Evolutionary conservation across 2,329 filamentous ascomycete species (phyloP).

Genomic region (Alternaria tenuissima): DNA sequence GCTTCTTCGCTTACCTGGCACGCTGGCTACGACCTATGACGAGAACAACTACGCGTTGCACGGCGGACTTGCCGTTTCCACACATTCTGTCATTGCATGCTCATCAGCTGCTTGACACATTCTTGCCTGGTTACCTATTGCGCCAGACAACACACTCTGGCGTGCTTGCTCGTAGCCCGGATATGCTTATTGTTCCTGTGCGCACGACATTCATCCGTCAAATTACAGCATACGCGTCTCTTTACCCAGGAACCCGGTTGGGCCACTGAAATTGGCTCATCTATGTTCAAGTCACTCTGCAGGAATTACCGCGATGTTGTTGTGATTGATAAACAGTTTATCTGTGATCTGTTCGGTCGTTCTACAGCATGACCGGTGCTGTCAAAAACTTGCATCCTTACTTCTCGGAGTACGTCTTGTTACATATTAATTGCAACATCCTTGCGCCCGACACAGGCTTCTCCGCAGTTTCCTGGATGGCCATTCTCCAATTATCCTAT

Average conservation of each 20-base stretch:
- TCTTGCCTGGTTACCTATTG: background rate
- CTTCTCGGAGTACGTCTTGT: background rate
- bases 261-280: constrained; percentile 4
- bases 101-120: background rate
- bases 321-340: background rate
- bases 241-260: constrained; percentile 4
- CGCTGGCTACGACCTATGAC: background rate
- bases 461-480: constrained; percentile 11
- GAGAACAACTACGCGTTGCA: background rate
- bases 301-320: background rate
- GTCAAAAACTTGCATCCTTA: background rate
- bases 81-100: background rate
- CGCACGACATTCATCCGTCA: constrained; percentile 1
- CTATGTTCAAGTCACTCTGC: background rate
- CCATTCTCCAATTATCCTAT: constrained; percentile 21
- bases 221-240: background rate
- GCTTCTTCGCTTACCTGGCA: background rate
- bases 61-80: background rate
- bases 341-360: background rate
- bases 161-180: background rate
- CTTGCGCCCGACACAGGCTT: background rate
- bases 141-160: background rate
- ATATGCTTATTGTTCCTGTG: background rate
- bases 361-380: background rate
- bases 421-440: background rate